phyloP scores from a whole-genome alignment of 1,284 basidiomycete species.

The Psilocybe mexicana region DNA sequence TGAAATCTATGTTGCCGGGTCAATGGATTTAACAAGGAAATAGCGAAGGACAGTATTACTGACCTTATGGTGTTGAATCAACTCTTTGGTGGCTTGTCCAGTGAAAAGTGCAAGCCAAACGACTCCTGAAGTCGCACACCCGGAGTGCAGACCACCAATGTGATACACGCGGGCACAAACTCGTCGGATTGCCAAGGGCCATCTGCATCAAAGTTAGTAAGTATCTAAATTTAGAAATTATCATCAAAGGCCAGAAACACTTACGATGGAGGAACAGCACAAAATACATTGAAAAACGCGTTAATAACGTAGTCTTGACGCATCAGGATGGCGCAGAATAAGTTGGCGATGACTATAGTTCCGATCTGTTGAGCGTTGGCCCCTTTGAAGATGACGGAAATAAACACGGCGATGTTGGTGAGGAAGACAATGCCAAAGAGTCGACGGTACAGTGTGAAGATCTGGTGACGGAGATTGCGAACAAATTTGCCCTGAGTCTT shows the following conservation, averaged over 20 bases:
- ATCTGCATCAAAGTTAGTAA: conserved; percentile 34
- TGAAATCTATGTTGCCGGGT: conserved; percentile 33
- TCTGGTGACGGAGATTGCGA: conserved; percentile 53
- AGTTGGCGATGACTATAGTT: conserved; percentile 50
- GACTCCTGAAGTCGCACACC: conserved; percentile 52
- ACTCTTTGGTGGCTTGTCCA: conserved; percentile 53
- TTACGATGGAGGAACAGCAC: conserved; percentile 49
- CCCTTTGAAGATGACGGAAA: conserved; percentile 42
- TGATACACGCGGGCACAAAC: conserved; percentile 57
- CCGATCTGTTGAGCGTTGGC: conserved; percentile 49
- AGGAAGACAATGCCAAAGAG: conserved; percentile 59
- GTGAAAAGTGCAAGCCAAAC: conserved; percentile 56
- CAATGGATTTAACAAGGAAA: neutral
- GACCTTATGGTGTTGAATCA: conserved; percentile 42
- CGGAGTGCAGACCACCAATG: conserved; percentile 60
- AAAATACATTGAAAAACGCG: conserved; percentile 52
- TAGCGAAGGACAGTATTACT: neutral
- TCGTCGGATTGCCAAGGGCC: conserved; percentile 54
- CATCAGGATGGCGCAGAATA: conserved; percentile 60
- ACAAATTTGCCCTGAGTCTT: conserved; percentile 48
- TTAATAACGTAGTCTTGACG: conserved; percentile 64
- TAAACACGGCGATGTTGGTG: conserved; percentile 53
- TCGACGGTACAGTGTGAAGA: conserved; percentile 57
- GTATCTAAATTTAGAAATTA: conserved; percentile 1
- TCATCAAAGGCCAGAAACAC: conserved; percentile 16